A percentile compares a stretch with the other conserved stretches of the same genome.
phyloP scores from a whole-genome alignment of 2,329 filamentous ascomycete species.

The Neofusicoccum umdonicola region DNA sequence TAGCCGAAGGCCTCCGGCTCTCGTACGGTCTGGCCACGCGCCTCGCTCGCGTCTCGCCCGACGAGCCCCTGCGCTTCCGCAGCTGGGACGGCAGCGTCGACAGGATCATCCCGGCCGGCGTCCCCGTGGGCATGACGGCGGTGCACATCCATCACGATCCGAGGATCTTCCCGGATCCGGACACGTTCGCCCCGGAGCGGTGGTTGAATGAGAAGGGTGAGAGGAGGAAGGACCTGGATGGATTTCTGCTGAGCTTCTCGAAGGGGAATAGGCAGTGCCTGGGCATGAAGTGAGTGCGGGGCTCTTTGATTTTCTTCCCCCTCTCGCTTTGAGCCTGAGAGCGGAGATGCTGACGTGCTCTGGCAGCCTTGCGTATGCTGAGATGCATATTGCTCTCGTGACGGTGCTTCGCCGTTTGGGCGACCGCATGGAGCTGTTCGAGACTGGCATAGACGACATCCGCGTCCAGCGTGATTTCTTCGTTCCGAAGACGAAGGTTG shows the following conservation, averaged over 20 bases:
- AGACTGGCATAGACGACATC: conserved; percentile 30
- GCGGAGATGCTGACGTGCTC: background rate
- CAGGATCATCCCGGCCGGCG: conserved; percentile 17
- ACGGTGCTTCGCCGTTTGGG: conserved; percentile 18
- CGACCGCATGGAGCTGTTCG: conserved; percentile 18
- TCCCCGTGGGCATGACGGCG: conserved; percentile 16
- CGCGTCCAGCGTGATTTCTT: conserved; percentile 39
- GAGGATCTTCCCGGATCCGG: conserved; percentile 31
- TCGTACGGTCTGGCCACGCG: conserved; percentile 20
- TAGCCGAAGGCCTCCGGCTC: conserved; percentile 24
- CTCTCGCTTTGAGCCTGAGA: no score
- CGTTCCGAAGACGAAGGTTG: conserved; percentile 32
- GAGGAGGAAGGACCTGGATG: conserved; percentile 22
- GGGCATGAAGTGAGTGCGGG: conserved; percentile 29
- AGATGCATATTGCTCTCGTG: conserved; percentile 20
- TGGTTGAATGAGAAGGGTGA: conserved; percentile 28
- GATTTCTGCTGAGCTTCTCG: conserved; percentile 30
- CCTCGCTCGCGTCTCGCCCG: conserved; percentile 20
- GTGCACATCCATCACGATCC: conserved; percentile 30
- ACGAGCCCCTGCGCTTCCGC: conserved; percentile 19
- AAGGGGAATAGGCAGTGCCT: conserved; percentile 33
- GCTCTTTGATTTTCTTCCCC: background rate
- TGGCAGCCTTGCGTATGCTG: conserved; percentile 17
- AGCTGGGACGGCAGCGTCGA: background rate
- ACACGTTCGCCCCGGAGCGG: conserved; percentile 30